These are phyloP conservation scores for Mariannaea sp. DNA, from an alignment of 2,329 filamentous ascomycete species.

Conservation along the genomic window DNA sequence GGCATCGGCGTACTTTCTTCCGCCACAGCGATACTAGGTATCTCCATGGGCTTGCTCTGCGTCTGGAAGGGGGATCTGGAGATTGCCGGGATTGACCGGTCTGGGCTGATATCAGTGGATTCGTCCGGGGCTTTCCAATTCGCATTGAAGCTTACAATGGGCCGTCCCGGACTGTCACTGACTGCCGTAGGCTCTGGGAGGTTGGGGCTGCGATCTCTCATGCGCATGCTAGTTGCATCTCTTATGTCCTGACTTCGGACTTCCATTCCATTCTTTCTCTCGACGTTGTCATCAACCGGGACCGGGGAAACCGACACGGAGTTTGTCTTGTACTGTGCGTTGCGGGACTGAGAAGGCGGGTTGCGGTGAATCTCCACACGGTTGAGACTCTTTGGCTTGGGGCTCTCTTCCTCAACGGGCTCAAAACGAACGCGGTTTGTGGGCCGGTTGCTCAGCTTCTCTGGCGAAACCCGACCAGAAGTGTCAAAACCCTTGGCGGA, in stretches of 20 bases:
- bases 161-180: conserved; percentile 85
- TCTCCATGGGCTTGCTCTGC: conserved; percentile 45
- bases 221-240: conserved; percentile 84
- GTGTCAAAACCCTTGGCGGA: conserved; percentile 15
- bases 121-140: conserved; percentile 77
- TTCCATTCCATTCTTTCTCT: conserved; percentile 78
- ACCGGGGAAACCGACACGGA: conserved; percentile 41
- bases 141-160: conserved; percentile 95
- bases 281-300: conserved; percentile 49
- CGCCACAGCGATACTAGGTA: conserved; percentile 62
- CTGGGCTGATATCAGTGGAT: conserved; percentile 68
- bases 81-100: conserved; percentile 42
- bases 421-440: conserved; percentile 46
- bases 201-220: conserved; percentile 84
- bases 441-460: conserved; percentile 42
- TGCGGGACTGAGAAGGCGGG: conserved; percentile 79
- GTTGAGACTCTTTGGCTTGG: conserved; percentile 46
- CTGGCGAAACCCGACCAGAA: conserved; percentile 41
- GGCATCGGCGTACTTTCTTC: conserved; percentile 48
- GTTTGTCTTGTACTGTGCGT: conserved; percentile 80
- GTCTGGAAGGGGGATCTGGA: conserved; percentile 34
- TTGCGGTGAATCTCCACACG: conserved; percentile 82
- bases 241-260: conserved; percentile 86
- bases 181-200: conserved; percentile 88
- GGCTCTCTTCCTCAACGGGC: conserved; percentile 47